Evolutionary conservation across 225 moss, liverwort and hornwort genomes (phyloP).

Genomic region (Pleurozium schreberi): DNA sequence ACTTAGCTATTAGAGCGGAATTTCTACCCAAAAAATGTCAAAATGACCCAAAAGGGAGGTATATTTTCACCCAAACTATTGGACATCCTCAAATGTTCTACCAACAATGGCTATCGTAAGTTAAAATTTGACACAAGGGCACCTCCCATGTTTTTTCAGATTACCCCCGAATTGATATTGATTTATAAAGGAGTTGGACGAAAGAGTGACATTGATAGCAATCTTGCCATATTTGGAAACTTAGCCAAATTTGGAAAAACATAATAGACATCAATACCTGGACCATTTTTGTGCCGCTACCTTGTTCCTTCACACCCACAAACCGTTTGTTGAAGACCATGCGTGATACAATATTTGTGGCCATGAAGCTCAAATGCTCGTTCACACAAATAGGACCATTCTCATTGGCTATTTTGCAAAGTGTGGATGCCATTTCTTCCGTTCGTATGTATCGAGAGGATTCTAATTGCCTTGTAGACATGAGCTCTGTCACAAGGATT

Average conservation of each 20-base stretch:
- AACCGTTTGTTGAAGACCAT: background rate
- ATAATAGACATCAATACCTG: background rate
- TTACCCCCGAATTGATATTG: background rate
- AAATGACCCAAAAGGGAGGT: background rate
- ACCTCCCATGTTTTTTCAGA: background rate
- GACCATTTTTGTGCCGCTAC: background rate
- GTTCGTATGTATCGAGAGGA: background rate
- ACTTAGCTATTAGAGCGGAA: no score
- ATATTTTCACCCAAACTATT: background rate
- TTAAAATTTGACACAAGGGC: background rate
- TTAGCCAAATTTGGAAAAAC: background rate
- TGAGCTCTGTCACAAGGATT: background rate
- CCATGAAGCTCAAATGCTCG: background rate
- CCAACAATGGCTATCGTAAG: background rate
- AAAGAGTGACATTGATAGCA: background rate
- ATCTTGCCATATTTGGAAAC: background rate
- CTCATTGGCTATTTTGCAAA: background rate
- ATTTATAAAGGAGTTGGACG: no score
- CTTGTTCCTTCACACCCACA: background rate
- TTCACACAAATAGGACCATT: no score
- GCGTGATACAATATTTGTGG: background rate
- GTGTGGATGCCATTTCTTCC: background rate
- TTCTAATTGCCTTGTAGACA: background rate
- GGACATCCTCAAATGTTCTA: background rate
- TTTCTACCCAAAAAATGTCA: no score